These are phyloP conservation scores for Gamarada debralockiae DNA, from an alignment of 495 filamentous ascomycete genomes.

Conservation along the genomic window DNA sequence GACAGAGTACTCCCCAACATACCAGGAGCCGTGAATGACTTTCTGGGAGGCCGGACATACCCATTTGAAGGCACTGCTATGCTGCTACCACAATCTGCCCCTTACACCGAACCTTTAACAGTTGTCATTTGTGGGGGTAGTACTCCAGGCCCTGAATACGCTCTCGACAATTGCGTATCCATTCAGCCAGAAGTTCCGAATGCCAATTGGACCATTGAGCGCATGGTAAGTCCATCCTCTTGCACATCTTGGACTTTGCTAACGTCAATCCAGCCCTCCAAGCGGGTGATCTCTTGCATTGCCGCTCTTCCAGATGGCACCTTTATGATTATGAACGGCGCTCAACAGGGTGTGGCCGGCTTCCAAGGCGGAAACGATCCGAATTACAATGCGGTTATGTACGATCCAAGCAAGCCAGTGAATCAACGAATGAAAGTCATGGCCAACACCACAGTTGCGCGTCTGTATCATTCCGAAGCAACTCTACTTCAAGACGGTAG, in stretches of 20 bases:
- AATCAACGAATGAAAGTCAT: slow-evolving; percentile 55
- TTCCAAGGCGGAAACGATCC: slow-evolving; percentile 54
- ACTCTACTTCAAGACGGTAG: slow-evolving; percentile 62
- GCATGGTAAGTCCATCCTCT: slow-evolving; percentile 39
- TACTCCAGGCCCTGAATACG: slow-evolving; percentile 39
- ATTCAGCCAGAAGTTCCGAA: slow-evolving; percentile 51
- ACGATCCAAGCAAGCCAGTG: slow-evolving; percentile 54
- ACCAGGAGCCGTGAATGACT: slow-evolving; percentile 56
- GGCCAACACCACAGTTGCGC: slow-evolving; percentile 60
- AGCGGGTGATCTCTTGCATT: slow-evolving; percentile 61
- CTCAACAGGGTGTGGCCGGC: slow-evolving; percentile 55
- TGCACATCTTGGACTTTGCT: no score
- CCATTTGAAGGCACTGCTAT: slow-evolving; percentile 57
- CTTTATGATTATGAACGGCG: slow-evolving; percentile 60
- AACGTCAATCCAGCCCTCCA: slow-evolving; percentile 36
- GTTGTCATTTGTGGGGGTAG: slow-evolving; percentile 61
- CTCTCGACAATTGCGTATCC: slow-evolving; percentile 65
- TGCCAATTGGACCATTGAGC: slow-evolving; percentile 56
- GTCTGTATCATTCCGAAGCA: slow-evolving; percentile 63
- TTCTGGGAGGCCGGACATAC: slow-evolving; percentile 54
- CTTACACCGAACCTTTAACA: slow-evolving; percentile 50
- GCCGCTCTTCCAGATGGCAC: slow-evolving; percentile 63
- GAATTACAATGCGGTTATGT: slow-evolving; percentile 60
- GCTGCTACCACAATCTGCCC: slow-evolving; percentile 52
- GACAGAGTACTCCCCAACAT: slow-evolving; percentile 52